Base-by-base conservation (phyloP, 2,329 filamentous ascomycete species). In the Fusarium guadeloupense region DNA sequence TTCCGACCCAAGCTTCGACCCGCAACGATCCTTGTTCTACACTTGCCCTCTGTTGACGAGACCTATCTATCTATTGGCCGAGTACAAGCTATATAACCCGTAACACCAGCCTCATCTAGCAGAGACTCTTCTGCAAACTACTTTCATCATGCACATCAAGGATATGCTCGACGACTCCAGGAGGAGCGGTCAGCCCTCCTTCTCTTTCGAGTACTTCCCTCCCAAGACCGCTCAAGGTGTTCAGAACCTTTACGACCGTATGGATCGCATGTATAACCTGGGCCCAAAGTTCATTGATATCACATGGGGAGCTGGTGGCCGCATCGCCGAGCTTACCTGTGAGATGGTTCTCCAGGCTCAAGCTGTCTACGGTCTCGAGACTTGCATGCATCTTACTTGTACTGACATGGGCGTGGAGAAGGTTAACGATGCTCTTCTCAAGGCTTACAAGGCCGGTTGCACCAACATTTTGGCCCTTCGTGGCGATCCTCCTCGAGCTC, bases 131-230 rank as follows among this genome's bases (percentile, higher is more conserved):
- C 25, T 16, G 20, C 16, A 26, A 35, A 49, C 59, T 25, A 53
- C 51, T 62, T 62, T 69, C 84, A 89, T 74, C 65, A 98, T 99
- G 94, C 95, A 98, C 80, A 94, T 99, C 83, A 91, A 89, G 68
- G 88, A 95, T 71, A 97, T 97, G 83, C 85, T 99, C 71, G 83
- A 86, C 69, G 90, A 94, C 70, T 89, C 93, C 77, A 87, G 93
- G 78, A 85, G 85, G 79, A 87, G 89, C 72, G 87, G 88, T 74
- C 86, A 90, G 71, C 90, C 93, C 54, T 95, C 93, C 74, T 97
- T 97, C 83, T 99, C 95, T 57, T 99, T 99, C 81, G 95, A 99
- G 78, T 99, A 97, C 83, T 99, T 99, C 79, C 95, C 95, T 45
- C 95, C 95, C 33, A 99, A 99, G 82, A 99, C 95, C 8, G 90